Evolutionary conservation across 331 rosid species (phyloP).

Genomic region (Arachis monticola): DNA sequence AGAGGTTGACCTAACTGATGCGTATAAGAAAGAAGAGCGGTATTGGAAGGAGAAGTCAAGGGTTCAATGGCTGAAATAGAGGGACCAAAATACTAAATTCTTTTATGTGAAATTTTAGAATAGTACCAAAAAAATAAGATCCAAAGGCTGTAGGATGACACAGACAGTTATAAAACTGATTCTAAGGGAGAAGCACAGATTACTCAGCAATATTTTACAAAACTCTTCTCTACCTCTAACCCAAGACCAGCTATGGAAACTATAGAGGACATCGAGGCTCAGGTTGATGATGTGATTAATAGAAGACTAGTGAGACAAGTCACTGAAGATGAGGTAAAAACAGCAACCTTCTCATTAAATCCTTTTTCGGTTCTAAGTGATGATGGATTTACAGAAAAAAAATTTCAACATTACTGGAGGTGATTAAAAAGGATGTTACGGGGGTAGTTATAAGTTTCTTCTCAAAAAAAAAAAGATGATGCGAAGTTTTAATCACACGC

Average conservation of each 20-base stretch:
- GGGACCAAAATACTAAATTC: too few relatives aligned
- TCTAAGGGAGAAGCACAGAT: background rate
- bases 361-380: background rate
- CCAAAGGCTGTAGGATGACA: too few relatives aligned
- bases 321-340: background rate
- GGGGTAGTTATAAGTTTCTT: background rate
- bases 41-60: too few relatives aligned
- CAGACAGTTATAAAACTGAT: too few relatives aligned
- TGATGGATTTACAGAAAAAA: background rate
- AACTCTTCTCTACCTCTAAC: background rate
- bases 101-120: too few relatives aligned
- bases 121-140: too few relatives aligned
- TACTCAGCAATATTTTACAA: background rate
- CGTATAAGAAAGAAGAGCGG: too few relatives aligned
- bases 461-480: too few relatives aligned
- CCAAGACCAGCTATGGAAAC: background rate
- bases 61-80: too few relatives aligned
- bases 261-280: too few relatives aligned
- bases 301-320: background rate
- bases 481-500: background rate
- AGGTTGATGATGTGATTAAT: background rate
- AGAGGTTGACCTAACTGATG: too few relatives aligned
- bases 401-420: background rate
- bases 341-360: background rate
- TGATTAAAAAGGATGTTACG: background rate